phyloP scores from a whole-genome alignment of 2,329 filamentous ascomycete species.

The Pyrenochaeta sp. region DNA sequence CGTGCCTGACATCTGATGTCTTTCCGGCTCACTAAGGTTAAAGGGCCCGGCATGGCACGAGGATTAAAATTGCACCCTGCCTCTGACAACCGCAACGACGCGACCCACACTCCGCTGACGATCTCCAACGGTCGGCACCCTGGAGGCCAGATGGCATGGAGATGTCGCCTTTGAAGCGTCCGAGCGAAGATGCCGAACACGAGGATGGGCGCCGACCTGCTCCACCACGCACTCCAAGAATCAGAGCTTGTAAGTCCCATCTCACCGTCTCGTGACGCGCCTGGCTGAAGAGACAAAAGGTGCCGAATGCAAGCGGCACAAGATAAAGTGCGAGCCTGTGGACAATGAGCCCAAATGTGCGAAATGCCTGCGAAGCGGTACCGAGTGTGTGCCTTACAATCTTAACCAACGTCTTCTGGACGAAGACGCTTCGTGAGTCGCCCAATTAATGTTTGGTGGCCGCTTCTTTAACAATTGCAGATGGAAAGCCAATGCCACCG shows the following conservation, averaged over 20 bases:
- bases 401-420: slow-evolving; percentile 43
- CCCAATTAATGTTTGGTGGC: neutral
- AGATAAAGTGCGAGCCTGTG: slow-evolving; percentile 46
- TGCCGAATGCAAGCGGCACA: slow-evolving; percentile 46
- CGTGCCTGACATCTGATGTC: neutral
- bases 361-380: slow-evolving; percentile 58
- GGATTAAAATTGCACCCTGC: neutral
- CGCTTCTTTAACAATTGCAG: slow-evolving; percentile 14
- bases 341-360: slow-evolving; percentile 43
- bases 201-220: slow-evolving; percentile 37
- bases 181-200: slow-evolving; percentile 39
- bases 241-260: slow-evolving; percentile 35
- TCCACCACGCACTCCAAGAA: slow-evolving; percentile 31
- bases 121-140: slow-evolving; percentile 12
- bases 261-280: neutral
- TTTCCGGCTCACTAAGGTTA: neutral
- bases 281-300: slow-evolving; percentile 24
- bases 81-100: neutral
- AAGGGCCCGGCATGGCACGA: neutral
- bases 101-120: slow-evolving; percentile 8
- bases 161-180: slow-evolving; percentile 62
- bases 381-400: slow-evolving; percentile 81
- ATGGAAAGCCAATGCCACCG: slow-evolving; percentile 43
- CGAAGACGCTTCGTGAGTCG: slow-evolving; percentile 42
- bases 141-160: slow-evolving; percentile 61